Evolutionary conservation across 345 rosid species (phyloP).

Genomic region (Boechera divaricarpa): DNA sequence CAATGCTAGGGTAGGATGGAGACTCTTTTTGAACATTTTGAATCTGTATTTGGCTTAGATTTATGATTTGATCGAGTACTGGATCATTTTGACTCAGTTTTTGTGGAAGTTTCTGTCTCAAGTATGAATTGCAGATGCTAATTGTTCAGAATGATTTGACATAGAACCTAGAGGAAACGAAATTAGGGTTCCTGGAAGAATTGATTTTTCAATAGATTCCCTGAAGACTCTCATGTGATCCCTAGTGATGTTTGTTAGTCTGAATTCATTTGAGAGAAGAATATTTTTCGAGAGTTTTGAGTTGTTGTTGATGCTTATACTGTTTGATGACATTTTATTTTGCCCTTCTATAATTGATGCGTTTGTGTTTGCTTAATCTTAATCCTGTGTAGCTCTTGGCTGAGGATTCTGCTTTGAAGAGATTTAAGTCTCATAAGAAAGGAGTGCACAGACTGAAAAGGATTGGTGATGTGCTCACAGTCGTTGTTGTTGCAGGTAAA

Average conservation of each 20-base stretch:
- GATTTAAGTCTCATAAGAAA: conserved; percentile 72
- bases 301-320: conserved; percentile 4
- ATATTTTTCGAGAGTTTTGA: neutral
- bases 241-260: neutral
- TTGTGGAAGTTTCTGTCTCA: neutral
- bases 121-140: neutral
- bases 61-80: neutral
- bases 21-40: neutral
- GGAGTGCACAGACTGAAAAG: conserved; percentile 59
- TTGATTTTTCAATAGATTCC: neutral
- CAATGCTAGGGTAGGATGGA: neutral
- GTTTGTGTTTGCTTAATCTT: neutral
- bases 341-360: neutral
- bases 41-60: neutral
- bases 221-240: neutral
- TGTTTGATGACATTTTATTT: neutral
- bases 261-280: neutral
- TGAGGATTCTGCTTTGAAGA: conserved; percentile 63
- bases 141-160: neutral
- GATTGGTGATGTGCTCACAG: conserved; percentile 71
- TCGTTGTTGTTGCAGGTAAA: conserved; percentile 79
- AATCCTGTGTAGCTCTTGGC: conserved; percentile 69
- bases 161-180: no score
- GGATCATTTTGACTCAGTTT: neutral
- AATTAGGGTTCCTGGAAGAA: neutral